Percentiles rank a stretch among this genome's conserved stretches.
phyloP scores from a whole-genome alignment of 306 rosid species.

The Inga leiocalycina region DNA sequence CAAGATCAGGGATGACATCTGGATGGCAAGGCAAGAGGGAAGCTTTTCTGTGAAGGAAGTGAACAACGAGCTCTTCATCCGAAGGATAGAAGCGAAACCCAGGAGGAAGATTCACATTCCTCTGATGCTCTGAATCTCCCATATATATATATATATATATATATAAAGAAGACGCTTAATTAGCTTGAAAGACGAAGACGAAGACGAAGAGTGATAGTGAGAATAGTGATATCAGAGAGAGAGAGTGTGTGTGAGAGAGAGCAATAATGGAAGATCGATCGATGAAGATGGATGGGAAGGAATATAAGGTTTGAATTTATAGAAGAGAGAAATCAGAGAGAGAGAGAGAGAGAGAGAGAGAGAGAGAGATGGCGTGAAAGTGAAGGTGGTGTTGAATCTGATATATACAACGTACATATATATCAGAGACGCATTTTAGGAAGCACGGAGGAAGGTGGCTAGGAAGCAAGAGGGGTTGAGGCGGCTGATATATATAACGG shows the following conservation, averaged over 20 bases:
- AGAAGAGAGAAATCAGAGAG: slow-evolving; percentile 22
- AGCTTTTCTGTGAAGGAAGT: slow-evolving; percentile 86
- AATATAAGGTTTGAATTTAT: slow-evolving; percentile 43
- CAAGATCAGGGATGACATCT: slow-evolving; percentile 90
- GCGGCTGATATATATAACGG: slow-evolving; percentile 48
- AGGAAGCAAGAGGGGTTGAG: slow-evolving; percentile 30
- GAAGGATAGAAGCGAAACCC: slow-evolving; percentile 89
- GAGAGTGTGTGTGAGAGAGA: neutral
- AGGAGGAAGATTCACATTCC: slow-evolving; percentile 73
- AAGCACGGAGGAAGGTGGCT: neutral
- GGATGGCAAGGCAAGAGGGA: slow-evolving; percentile 84
- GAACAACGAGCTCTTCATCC: slow-evolving; percentile 87
- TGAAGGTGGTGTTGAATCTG: slow-evolving; percentile 37
- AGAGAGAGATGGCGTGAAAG: slow-evolving; percentile 47
- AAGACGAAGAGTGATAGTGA: neutral
- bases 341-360: neutral
- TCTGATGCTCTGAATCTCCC: slow-evolving; percentile 44
- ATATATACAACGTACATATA: neutral
- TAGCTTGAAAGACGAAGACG: neutral
- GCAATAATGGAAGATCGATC: neutral
- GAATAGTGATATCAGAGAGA: neutral
- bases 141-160: neutral
- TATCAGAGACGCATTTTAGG: neutral
- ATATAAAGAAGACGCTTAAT: neutral
- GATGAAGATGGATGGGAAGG: slow-evolving; percentile 9